A percentile compares a stretch with the other conserved stretches of the same genome.
Evolutionary conservation across 257 asterid species (phyloP).

Genomic region (Echites panduratus): DNA sequence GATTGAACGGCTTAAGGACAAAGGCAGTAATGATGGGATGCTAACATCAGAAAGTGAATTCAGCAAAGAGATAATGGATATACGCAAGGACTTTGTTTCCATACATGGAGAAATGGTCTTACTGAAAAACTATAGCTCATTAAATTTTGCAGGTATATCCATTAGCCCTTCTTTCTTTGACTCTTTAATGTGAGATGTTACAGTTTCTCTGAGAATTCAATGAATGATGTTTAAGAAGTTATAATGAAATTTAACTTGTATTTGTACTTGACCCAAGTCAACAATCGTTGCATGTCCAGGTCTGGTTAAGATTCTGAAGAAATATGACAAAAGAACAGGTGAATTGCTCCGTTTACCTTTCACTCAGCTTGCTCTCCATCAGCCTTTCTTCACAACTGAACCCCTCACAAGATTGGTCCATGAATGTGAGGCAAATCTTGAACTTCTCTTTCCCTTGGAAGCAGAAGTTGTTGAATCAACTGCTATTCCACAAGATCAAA

Average conservation of each 20-base stretch:
- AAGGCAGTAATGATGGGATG: constrained; percentile 29
- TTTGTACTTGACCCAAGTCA: not conserved
- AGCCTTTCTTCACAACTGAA: constrained; percentile 82
- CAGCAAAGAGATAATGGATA: constrained; percentile 56
- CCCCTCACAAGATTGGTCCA: constrained; percentile 60
- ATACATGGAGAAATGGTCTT: constrained; percentile 97
- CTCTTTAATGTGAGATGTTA: not conserved
- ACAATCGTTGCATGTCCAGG: constrained; percentile 32
- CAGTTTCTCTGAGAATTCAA: not conserved
- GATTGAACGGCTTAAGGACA: constrained; percentile 55
- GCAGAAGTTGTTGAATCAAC: constrained; percentile 68
- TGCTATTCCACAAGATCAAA: constrained; percentile 21
- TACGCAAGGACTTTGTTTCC: constrained; percentile 71
- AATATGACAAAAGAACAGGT: constrained; percentile 88
- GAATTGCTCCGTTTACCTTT: constrained; percentile 64
- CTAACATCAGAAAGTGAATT: constrained; percentile 50
- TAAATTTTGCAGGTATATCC: constrained; percentile 78
- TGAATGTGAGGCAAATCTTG: constrained; percentile 84
- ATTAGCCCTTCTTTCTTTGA: not conserved
- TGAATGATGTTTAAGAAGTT: not conserved
- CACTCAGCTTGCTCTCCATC: constrained; percentile 64
- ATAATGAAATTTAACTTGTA: not conserved
- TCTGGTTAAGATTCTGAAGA: constrained; percentile 83
- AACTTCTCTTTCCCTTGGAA: constrained; percentile 61
- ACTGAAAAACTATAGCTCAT: constrained; percentile 81